Conservation (phyloP, 2,329 filamentous ascomycete genomes). For the Xylaria sp. region DNA sequence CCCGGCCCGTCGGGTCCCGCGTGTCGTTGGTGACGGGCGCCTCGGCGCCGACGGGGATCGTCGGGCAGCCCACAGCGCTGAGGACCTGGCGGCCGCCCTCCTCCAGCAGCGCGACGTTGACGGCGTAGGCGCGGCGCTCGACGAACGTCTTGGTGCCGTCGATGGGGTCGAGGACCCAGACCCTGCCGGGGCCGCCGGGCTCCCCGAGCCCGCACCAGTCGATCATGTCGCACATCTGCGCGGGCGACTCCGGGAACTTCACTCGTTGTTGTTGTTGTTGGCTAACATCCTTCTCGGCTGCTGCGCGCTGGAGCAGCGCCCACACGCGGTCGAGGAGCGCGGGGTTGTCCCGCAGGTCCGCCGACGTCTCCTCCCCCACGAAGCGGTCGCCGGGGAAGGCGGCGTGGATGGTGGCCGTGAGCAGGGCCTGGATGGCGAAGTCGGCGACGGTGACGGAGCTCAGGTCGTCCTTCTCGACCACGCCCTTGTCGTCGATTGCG, state of each 20-base stretch:
- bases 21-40: conserved; percentile 47
- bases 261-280: conserved; percentile 33
- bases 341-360: conserved; percentile 47
- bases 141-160: conserved; percentile 63
- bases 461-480: conserved; percentile 56
- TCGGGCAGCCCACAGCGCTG: conserved; percentile 53
- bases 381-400: conserved; percentile 56
- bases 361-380: conserved; percentile 59
- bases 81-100: conserved; percentile 54
- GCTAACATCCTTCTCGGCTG: too few species aligned
- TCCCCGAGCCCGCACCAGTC: conserved; percentile 52
- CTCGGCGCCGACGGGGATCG: conserved; percentile 44
- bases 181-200: conserved; percentile 43
- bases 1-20: conserved; percentile 46
- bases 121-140: conserved; percentile 56
- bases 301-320: conserved; percentile 46
- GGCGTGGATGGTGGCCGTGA: conserved; percentile 52
- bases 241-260: conserved; percentile 41
- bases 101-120: conserved; percentile 57
- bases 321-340: conserved; percentile 51
- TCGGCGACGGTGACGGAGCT: conserved; percentile 63
- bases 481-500: conserved; percentile 50
- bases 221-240: conserved; percentile 55
- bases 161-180: conserved; percentile 64
- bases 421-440: conserved; percentile 60